phyloP scores from a whole-genome alignment of 352 stramenopile genomes.

The Phytophthora europaea region DNA sequence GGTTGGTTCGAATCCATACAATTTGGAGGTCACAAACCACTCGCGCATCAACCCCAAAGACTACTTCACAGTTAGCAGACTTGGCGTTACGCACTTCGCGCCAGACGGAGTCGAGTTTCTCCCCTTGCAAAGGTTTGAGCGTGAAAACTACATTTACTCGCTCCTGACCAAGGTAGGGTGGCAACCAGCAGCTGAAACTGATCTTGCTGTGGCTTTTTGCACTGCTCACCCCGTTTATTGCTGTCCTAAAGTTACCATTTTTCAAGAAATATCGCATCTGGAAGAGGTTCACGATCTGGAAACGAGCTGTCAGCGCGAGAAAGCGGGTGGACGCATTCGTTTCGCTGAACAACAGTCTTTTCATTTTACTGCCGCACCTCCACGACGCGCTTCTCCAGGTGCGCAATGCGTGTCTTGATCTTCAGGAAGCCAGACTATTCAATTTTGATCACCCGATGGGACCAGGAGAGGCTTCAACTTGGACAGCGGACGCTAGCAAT shows the following conservation, averaged over 20 bases:
- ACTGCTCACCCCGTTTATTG: constrained; percentile 5
- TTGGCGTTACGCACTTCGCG: constrained; percentile 92
- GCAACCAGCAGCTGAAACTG: not conserved
- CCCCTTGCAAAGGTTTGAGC: constrained; percentile 89
- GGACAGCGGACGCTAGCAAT: not conserved
- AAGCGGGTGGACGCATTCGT: constrained; percentile 50
- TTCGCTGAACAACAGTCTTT: constrained; percentile 84
- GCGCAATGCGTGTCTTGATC: constrained; percentile 62
- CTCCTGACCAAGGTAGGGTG: constrained; percentile 71
- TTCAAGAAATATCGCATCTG: constrained; percentile 91
- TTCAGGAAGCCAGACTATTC: constrained; percentile 49
- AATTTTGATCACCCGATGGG: constrained; percentile 37
- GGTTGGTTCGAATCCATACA: constrained; percentile 83
- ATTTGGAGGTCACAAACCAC: constrained; percentile 73
- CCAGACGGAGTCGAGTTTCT: constrained; percentile 89
- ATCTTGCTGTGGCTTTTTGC: not conserved
- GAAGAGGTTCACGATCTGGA: constrained; percentile 94
- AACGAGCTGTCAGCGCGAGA: constrained; percentile 65
- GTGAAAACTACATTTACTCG: constrained; percentile 92
- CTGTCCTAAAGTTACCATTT: constrained; percentile 73
- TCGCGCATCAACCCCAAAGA: constrained; percentile 74
- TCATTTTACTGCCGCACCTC: constrained; percentile 89
- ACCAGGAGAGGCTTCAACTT: not conserved
- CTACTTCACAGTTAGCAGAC: constrained; percentile 92
- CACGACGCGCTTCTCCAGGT: constrained; percentile 85